Evolutionary conservation across 345 rosid species (phyloP).

Genomic region (Arabis hirsuta): DNA sequence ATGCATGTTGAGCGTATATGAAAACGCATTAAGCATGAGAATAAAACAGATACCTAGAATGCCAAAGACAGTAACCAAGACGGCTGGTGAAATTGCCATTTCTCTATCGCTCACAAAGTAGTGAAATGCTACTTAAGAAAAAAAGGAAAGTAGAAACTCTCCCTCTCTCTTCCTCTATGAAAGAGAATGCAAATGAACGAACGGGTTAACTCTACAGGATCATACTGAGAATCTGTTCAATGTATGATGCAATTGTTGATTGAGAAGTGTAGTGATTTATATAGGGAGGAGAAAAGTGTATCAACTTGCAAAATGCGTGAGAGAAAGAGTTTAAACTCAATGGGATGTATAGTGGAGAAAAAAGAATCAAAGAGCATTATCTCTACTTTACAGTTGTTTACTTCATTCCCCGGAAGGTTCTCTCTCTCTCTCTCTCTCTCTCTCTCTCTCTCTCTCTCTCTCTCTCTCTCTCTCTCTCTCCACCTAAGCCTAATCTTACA

Average conservation of each 20-base stretch:
- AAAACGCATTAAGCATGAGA: background rate
- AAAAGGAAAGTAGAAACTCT: slow-evolving; percentile 9
- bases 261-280: slow-evolving; percentile 40
- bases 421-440: slow-evolving; percentile 13
- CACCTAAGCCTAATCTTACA: slow-evolving; percentile 38
- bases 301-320: slow-evolving; percentile 46
- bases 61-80: slow-evolving; percentile 63
- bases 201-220: slow-evolving; percentile 19
- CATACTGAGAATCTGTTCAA: slow-evolving; percentile 38
- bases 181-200: slow-evolving; percentile 29
- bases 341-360: slow-evolving; percentile 41
- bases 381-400: slow-evolving; percentile 52
- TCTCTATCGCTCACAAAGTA: background rate
- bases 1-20: slow-evolving; percentile 24
- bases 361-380: slow-evolving; percentile 40
- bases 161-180: slow-evolving; percentile 31
- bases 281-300: slow-evolving; percentile 39
- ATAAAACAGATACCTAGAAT: slow-evolving; percentile 55
- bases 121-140: background rate
- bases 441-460: slow-evolving; percentile 13
- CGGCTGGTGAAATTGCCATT: slow-evolving; percentile 51
- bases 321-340: slow-evolving; percentile 41
- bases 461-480: slow-evolving; percentile 23
- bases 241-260: slow-evolving; percentile 29
- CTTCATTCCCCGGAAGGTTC: slow-evolving; percentile 24